Conservation (phyloP, 1,139 yeast species). For the Magnusiomyces magnusii region DNA sequence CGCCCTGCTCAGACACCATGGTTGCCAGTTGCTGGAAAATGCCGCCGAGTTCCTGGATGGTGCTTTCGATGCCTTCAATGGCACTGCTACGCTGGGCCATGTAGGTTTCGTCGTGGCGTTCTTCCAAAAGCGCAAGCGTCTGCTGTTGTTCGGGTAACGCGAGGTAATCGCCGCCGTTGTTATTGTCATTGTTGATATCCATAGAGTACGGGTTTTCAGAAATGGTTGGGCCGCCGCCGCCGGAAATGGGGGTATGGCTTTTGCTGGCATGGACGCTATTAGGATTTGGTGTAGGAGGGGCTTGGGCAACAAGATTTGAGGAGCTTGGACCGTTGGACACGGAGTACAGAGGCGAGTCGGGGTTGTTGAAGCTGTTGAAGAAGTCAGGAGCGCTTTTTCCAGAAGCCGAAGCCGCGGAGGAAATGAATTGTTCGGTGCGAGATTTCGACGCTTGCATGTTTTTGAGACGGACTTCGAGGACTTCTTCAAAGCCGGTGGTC, state of each 20-base stretch:
- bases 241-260: constrained; percentile 6
- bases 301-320: background rate
- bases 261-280: constrained; percentile 3
- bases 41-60: constrained; percentile 94
- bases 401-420: constrained; percentile 34
- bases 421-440: constrained; percentile 76
- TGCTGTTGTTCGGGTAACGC: constrained; percentile 70
- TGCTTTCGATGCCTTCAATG: constrained; percentile 90
- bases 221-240: constrained; percentile 15
- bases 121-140: constrained; percentile 56
- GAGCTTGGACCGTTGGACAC: constrained; percentile 6
- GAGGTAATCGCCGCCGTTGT: constrained; percentile 29
- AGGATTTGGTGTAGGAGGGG: constrained; percentile 1
- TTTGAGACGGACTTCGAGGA: constrained; percentile 76
- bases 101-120: constrained; percentile 55
- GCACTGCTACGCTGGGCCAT: constrained; percentile 81
- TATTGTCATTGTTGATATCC: constrained; percentile 30
- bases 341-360: constrained; percentile 15
- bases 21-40: constrained; percentile 91
- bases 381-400: constrained; percentile 7
- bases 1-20: constrained; percentile 98
- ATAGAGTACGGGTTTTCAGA: constrained; percentile 33
- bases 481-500: constrained; percentile 85
- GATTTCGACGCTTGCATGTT: constrained; percentile 74
- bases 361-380: constrained; percentile 4